Evolutionary conservation across 2,329 filamentous ascomycete genomes (phyloP), one percentile per base, ranked within the genome.

Genomic region (Ophiostoma montium): DNA sequence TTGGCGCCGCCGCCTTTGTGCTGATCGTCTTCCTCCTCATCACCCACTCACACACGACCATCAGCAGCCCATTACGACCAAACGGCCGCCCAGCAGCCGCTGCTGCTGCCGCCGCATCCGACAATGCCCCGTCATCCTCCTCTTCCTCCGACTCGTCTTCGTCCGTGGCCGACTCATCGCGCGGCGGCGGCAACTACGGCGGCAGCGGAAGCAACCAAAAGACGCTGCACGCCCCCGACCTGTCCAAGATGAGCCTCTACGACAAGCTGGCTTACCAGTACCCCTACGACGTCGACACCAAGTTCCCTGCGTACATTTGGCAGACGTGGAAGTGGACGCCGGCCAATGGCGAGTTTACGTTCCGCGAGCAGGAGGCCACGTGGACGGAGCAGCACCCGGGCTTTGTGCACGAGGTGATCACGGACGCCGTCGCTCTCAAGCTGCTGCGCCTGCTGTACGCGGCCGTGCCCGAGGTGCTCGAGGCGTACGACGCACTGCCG

Each of bases 301-400:
- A 90, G 64, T 96, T 96, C 64, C 92, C 92, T 3, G 89, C 88
- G 50, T 96, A 95, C 70, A 94, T 98, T 61, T 98, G 92, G 92
- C 92, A 98, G 72, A 98, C 92, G 13, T 98, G 92, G 92, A 95
- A 94, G 65, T 82, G 79, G 60, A 85, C 80, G 1, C 89, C 90
- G 0, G 76, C 81, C 1, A 84, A 86, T 19, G 72, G 78, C 46
- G 74, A 85, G 53, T 98, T 98, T 62, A 67, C 71, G 18, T 89
- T 95, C 61, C 81, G 89, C 53, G 79, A 84, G 43, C 75, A 87
- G 52, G 92, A 96, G 67, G 85, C 86, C 13, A 88, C 84, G 53
- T 98, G 92, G 92, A 83, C 86, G 9, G 75, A 85, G 57, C 69
- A 83, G 59, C 88, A 98, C 63, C 90, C 89, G 0, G 82, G 81